These are phyloP conservation scores for Populus alba DNA, from an alignment of 345 rosid genomes.

Conservation along the genomic window DNA sequence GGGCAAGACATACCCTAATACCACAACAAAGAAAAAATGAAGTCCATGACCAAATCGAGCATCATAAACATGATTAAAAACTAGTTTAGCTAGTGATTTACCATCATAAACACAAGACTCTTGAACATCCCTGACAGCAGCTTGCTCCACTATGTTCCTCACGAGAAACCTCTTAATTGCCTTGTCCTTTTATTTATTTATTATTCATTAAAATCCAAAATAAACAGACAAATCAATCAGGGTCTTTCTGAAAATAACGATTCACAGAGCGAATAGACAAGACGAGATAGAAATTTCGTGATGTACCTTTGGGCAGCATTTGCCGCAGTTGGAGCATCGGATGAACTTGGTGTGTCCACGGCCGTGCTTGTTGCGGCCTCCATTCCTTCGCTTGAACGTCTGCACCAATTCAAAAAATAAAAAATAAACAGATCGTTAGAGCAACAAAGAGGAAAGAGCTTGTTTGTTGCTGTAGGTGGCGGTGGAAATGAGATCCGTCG, in stretches of 20 bases:
- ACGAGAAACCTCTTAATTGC: constrained; percentile 82
- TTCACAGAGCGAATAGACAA: background rate
- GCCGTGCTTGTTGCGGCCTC: constrained; percentile 94
- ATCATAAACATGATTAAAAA: background rate
- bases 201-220: background rate
- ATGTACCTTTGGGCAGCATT: constrained; percentile 80
- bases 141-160: constrained; percentile 90
- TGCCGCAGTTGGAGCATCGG: constrained; percentile 95
- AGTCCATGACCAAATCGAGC: background rate
- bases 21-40: background rate
- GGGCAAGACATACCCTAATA: constrained; percentile 62
- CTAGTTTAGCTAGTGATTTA: constrained; percentile 10
- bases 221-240: background rate
- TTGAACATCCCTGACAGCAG: constrained; percentile 88
- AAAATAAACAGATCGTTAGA: background rate
- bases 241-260: background rate
- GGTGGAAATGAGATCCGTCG: background rate
- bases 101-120: constrained; percentile 82
- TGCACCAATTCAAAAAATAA: constrained; percentile 1
- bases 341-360: constrained; percentile 87
- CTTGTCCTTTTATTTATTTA: constrained; percentile 49
- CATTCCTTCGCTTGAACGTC: constrained; percentile 95
- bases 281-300: background rate
- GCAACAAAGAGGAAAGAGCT: too few relatives aligned
- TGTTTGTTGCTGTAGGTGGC: background rate